Evolutionary conservation across 345 rosid species (phyloP).

Genomic region (Citrus hindsii): DNA sequence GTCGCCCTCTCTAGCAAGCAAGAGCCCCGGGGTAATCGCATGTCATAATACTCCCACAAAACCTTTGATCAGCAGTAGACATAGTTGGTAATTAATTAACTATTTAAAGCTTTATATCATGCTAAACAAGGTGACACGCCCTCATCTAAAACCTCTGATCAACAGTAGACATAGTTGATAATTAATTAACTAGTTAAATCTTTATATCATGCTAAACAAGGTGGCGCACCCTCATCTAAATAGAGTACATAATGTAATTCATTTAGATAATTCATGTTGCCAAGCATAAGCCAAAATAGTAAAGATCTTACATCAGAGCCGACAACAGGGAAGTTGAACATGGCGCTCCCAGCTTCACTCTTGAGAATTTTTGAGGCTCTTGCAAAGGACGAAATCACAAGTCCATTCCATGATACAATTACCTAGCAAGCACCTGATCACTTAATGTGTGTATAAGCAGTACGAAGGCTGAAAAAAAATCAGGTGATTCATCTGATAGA

Average conservation of each 20-base stretch:
- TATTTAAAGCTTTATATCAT: background rate
- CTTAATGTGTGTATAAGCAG: slow-evolving; percentile 3
- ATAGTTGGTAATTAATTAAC: background rate
- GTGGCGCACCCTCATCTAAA: background rate
- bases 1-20: no score
- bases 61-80: no score
- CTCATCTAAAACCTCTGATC: no score
- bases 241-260: background rate
- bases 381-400: slow-evolving; percentile 77
- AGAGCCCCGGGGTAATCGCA: no score
- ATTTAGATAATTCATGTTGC: background rate
- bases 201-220: background rate
- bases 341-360: slow-evolving; percentile 46
- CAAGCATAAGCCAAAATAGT: background rate
- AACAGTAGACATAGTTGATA: background rate
- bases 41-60: no score
- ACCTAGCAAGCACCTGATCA: slow-evolving; percentile 45
- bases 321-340: slow-evolving; percentile 61
- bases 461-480: slow-evolving; percentile 3
- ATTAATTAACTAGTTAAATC: background rate
- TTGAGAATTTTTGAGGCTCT: slow-evolving; percentile 81
- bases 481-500: background rate
- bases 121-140: background rate
- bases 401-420: slow-evolving; percentile 94
- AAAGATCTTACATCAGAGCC: slow-evolving; percentile 61